phyloP scores from a whole-genome alignment of 257 asterid genomes.

The Handroanthus guayacan region DNA sequence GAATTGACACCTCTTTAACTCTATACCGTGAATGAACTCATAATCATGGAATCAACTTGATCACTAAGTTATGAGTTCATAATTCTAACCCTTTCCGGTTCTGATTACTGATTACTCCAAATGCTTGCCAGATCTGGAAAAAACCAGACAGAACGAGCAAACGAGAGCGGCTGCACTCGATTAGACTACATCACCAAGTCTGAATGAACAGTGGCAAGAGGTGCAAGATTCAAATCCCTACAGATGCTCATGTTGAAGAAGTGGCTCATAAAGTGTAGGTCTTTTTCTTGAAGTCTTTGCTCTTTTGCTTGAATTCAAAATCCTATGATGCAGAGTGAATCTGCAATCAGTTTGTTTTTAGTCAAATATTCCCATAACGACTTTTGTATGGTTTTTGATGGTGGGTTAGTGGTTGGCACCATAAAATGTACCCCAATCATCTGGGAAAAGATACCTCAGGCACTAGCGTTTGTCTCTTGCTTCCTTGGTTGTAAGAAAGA shows the following conservation, averaged over 20 bases:
- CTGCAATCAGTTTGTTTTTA: not conserved
- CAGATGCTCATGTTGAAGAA: not conserved
- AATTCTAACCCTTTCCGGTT: no score
- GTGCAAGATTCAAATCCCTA: not conserved
- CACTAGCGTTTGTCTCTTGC: no score
- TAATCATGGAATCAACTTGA: no score
- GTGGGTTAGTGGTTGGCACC: constrained; percentile 7
- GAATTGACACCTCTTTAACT: constrained; percentile 15
- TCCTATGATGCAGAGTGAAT: constrained; percentile 1
- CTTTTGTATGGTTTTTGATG: constrained; percentile 11
- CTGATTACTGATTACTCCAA: no score
- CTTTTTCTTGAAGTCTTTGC: not conserved
- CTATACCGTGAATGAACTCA: constrained; percentile 13
- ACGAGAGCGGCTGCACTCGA: no score
- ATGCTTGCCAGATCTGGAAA: no score
- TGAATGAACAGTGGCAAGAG: no score
- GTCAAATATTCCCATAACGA: constrained; percentile 28
- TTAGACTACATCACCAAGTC: no score
- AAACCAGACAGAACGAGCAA: no score
- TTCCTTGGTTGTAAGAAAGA: no score
- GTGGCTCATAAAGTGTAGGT: not conserved
- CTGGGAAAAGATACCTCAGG: constrained; percentile 8
- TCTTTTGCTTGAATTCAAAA: not conserved
- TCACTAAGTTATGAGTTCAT: no score
- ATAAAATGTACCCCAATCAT: not conserved